phyloP scores from a whole-genome alignment of 768 basidiomycete genomes.

The Agrocybe pediades region DNA sequence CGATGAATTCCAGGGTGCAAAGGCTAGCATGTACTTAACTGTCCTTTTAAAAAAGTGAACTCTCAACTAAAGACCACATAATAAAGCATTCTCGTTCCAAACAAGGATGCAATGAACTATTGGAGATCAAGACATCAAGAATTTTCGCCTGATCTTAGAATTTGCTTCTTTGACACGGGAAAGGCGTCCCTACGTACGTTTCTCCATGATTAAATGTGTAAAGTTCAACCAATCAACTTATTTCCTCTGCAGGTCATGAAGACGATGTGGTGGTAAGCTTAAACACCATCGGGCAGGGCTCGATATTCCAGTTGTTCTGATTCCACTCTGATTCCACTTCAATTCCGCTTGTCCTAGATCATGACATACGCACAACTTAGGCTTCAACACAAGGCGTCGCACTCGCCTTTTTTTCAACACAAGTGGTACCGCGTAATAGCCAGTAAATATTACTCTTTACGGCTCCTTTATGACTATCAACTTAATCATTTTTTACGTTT shows the following conservation, averaged over 20 bases:
- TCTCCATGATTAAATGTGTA: neutral
- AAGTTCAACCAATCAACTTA: neutral
- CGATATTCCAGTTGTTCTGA: no score
- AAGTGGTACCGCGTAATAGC: conserved; percentile 1
- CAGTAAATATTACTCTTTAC: neutral
- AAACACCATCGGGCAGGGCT: no score
- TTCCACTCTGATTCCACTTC: no score
- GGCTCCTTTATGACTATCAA: neutral
- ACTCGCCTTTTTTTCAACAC: neutral
- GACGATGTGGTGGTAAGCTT: conserved; percentile 4
- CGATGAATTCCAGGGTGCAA: neutral
- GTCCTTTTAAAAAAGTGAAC: neutral
- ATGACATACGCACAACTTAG: neutral
- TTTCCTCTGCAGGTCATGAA: neutral
- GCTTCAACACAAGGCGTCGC: no score
- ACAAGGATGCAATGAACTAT: conserved; percentile 2
- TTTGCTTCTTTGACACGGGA: conserved; percentile 1
- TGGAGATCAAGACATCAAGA: conserved; percentile 4
- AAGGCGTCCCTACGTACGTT: neutral
- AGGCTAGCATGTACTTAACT: conserved; percentile 1
- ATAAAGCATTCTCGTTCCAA: conserved; percentile 4
- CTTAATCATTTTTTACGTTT: neutral
- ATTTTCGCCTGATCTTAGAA: conserved; percentile 7
- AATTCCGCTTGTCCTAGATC: neutral
- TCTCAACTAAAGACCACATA: neutral